A percentile compares a stretch with the other conserved stretches of the same genome.
Evolutionary conservation across 371 early-diverging fungal species (phyloP).

Genomic region (Circinella umbellata): DNA sequence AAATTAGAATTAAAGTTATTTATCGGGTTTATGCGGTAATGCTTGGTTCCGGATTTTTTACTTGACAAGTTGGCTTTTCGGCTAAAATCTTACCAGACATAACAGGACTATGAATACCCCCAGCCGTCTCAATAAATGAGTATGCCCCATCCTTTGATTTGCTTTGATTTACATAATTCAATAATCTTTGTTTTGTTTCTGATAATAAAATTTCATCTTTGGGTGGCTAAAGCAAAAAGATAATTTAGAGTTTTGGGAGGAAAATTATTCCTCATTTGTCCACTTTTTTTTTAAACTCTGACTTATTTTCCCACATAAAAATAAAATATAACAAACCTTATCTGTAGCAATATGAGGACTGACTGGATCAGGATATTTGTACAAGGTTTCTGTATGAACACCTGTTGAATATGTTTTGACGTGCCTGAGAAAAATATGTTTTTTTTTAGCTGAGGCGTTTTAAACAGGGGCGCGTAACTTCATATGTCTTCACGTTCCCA

Average conservation of each 20-base stretch:
- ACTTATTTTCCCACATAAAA: constrained; percentile 18
- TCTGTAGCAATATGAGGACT: constrained; percentile 77
- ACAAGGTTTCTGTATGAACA: constrained; percentile 58
- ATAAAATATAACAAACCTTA: constrained; percentile 32
- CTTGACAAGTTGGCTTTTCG: background rate
- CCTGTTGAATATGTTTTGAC: constrained; percentile 54
- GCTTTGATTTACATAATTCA: constrained; percentile 34
- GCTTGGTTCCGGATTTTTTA: background rate
- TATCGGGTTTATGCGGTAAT: background rate
- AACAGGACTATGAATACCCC: constrained; percentile 81
- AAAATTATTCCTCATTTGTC: constrained; percentile 9
- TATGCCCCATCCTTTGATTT: constrained; percentile 47
- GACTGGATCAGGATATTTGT: constrained; percentile 76
- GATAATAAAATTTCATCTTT: constrained; percentile 52
- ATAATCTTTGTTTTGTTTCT: constrained; percentile 46
- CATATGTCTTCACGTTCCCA: constrained; percentile 15
- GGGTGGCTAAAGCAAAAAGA: constrained; percentile 36
- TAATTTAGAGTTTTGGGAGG: background rate
- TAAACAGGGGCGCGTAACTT: too few relatives aligned
- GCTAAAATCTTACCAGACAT: constrained; percentile 64
- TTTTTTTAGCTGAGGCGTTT: background rate
- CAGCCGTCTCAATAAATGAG: constrained; percentile 71
- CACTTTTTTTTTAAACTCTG: background rate
- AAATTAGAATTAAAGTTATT: background rate
- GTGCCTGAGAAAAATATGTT: constrained; percentile 45